Evolutionary conservation across 1,139 yeast genomes (phyloP).

Genomic region (Nadsonia commutata): DNA sequence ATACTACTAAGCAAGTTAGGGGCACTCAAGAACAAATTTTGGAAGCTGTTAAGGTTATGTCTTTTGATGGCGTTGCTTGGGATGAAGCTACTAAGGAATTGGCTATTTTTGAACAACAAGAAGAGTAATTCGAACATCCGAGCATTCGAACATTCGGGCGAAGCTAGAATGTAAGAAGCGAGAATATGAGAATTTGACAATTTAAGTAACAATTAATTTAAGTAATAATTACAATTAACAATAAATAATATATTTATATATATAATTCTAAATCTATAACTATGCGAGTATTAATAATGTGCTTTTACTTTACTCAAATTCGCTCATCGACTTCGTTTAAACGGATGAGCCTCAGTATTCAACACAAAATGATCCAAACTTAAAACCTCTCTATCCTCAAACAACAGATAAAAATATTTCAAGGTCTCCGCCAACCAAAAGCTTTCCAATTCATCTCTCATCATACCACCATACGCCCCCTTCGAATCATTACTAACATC

Average conservation of each 20-base stretch:
- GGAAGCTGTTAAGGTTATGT: slow-evolving; percentile 61
- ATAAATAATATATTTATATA: neutral
- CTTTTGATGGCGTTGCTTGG: slow-evolving; percentile 69
- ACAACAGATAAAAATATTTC: slow-evolving; percentile 57
- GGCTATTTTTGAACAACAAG: slow-evolving; percentile 15
- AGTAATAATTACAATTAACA: neutral
- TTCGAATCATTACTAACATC: slow-evolving; percentile 34
- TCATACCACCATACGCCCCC: slow-evolving; percentile 6
- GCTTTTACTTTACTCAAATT: no score
- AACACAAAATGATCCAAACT: slow-evolving; percentile 60
- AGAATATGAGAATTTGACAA: no score
- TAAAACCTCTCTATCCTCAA: slow-evolving; percentile 42
- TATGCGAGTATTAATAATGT: no score
- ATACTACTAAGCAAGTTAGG: slow-evolving; percentile 92
- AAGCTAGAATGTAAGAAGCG: no score
- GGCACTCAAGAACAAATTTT: slow-evolving; percentile 71
- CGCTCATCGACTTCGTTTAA: slow-evolving; percentile 28
- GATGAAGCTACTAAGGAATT: slow-evolving; percentile 56
- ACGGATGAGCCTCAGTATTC: slow-evolving; percentile 73
- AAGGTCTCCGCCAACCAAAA: slow-evolving; percentile 75
- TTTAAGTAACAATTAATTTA: neutral
- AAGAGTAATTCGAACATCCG: no score
- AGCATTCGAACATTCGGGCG: no score
- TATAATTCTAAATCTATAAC: neutral
- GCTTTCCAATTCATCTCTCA: slow-evolving; percentile 39